Percentiles rank a stretch among this genome's conserved stretches.
These are phyloP conservation scores for Acacia concinna DNA, from an alignment of 331 rosid species.

Conservation along the genomic window DNA sequence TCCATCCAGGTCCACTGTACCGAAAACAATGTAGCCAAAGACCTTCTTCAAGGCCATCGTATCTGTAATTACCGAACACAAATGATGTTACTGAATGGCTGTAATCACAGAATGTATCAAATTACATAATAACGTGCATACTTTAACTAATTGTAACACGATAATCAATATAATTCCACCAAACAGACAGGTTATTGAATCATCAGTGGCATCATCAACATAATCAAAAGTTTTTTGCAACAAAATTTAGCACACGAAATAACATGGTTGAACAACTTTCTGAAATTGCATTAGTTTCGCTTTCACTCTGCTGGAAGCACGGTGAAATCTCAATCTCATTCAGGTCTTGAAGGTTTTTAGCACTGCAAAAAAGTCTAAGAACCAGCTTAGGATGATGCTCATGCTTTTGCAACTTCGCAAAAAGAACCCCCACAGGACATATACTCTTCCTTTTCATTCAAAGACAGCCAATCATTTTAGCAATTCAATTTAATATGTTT, in stretches of 20 bases:
- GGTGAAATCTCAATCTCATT: background rate
- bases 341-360: background rate
- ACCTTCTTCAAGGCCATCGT: constrained; percentile 70
- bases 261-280: background rate
- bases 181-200: constrained; percentile 2
- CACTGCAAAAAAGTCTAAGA: constrained; percentile 13
- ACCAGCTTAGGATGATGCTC: constrained; percentile 10
- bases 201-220: constrained; percentile 10
- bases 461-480: constrained; percentile 2
- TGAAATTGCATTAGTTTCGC: background rate
- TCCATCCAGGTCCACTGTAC: constrained; percentile 90
- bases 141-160: background rate
- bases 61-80: constrained; percentile 51
- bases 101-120: background rate
- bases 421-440: background rate
- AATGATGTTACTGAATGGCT: constrained; percentile 10
- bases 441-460: background rate
- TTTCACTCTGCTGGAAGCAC: constrained; percentile 10
- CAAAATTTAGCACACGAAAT: background rate
- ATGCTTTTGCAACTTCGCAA: constrained; percentile 10
- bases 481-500: constrained; percentile 13
- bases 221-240: background rate
- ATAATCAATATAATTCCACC: background rate
- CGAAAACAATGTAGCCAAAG: constrained; percentile 83
- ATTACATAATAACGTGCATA: background rate